Conservation (phyloP, 495 filamentous ascomycete species). For the Endocarpon pusillum region DNA sequence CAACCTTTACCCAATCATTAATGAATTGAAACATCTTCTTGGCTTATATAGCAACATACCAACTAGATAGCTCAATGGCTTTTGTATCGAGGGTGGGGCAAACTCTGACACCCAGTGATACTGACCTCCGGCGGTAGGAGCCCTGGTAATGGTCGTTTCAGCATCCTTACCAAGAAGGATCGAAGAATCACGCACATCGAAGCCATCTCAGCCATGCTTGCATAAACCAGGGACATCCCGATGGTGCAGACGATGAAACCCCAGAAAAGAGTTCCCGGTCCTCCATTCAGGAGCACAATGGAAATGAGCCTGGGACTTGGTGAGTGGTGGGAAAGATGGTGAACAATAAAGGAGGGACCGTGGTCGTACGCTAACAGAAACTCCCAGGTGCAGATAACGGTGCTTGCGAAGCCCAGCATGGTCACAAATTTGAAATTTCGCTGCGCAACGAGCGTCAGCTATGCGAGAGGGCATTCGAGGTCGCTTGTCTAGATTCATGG, state of each 20-base stretch:
- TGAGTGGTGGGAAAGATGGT: not conserved
- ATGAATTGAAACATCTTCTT: not conserved
- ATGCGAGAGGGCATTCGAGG: too few species aligned
- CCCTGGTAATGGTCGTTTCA: constrained; percentile 12
- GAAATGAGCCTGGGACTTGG: constrained; percentile 4
- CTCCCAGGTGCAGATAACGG: constrained; percentile 23
- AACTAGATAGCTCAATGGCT: constrained; percentile 20
- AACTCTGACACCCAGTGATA: constrained; percentile 31
- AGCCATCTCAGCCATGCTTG: constrained; percentile 23
- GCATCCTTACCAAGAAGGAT: constrained; percentile 1
- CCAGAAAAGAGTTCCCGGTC: constrained; percentile 40
- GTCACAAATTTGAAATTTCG: constrained; percentile 21
- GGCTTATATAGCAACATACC: constrained; percentile 13
- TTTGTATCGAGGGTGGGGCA: constrained; percentile 14
- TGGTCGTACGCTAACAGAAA: constrained; percentile 27
- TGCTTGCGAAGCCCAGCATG: constrained; percentile 18
- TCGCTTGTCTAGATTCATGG: constrained; percentile 5
- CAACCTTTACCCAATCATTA: constrained; percentile 23
- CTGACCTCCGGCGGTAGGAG: constrained; percentile 30
- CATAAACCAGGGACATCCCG: constrained; percentile 17
- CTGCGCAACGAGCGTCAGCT: constrained; percentile 8
- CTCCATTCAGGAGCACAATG: constrained; percentile 32
- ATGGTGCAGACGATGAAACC: constrained; percentile 30
- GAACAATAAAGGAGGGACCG: constrained; percentile 14
- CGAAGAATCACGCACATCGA: constrained; percentile 15